These are phyloP conservation scores for Endotrypanum monterogeii DNA, from an alignment of 208 protist genomes.

Conservation along the genomic window DNA sequence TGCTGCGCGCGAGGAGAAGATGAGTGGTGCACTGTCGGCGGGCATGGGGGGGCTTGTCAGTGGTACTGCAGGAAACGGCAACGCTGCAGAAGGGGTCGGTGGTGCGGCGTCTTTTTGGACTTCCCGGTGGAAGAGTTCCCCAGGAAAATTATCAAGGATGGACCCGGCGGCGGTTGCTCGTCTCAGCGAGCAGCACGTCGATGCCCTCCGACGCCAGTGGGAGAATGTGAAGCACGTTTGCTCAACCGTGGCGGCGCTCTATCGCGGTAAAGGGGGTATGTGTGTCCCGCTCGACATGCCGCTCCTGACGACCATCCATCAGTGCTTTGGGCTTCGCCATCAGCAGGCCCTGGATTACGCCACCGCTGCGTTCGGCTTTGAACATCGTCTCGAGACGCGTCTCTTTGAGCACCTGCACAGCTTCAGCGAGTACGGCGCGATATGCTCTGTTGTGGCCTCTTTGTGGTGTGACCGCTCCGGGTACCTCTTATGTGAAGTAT, in stretches of 20 bases:
- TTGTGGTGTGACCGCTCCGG: conserved; percentile 84
- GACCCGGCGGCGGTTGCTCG: conserved; percentile 22
- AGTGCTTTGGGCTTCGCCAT: conserved; percentile 70
- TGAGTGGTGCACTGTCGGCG: conserved; percentile 4
- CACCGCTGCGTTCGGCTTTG: conserved; percentile 78
- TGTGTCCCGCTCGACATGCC: conserved; percentile 60
- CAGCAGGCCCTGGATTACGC: conserved; percentile 60
- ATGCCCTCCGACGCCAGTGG: conserved; percentile 72
- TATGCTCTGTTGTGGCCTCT: conserved; percentile 61
- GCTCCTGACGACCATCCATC: conserved; percentile 68
- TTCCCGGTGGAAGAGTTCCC: conserved; percentile 33
- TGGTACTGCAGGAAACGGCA: conserved; percentile 1
- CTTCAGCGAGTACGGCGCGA: conserved; percentile 61
- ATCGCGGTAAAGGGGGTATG: conserved; percentile 72
- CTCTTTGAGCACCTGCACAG: conserved; percentile 54
- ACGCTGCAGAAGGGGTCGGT: conserved; percentile 1
- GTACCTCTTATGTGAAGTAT: conserved; percentile 64
- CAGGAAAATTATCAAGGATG: conserved; percentile 24
- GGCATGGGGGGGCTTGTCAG: background rate
- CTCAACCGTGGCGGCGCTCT: conserved; percentile 62
- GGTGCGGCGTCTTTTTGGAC: conserved; percentile 24
- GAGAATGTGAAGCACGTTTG: conserved; percentile 83
- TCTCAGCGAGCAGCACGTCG: conserved; percentile 24
- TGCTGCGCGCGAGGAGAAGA: conserved; percentile 18
- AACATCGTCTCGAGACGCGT: conserved; percentile 65